Evolutionary conservation across 2,329 filamentous ascomycete species (phyloP).

Genomic region (Paraphaeosphaeria minitans): DNA sequence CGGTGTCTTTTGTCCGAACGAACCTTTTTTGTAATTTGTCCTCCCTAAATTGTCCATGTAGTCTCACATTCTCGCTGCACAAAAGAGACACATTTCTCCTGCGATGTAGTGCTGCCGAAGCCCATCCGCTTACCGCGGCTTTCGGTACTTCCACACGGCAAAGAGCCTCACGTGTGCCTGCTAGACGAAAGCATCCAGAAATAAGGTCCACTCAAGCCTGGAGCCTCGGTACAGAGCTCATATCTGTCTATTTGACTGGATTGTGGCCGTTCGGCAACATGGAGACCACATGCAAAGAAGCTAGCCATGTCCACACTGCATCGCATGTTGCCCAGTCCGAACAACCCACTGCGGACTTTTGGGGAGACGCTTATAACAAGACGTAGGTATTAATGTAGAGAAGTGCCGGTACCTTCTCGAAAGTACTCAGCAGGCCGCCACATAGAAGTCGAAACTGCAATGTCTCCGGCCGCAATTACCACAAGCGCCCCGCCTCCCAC

Average conservation of each 20-base stretch:
- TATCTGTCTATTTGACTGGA: background rate
- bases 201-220: background rate
- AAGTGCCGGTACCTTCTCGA: background rate
- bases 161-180: background rate
- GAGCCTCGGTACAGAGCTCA: background rate
- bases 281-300: slow-evolving; percentile 9
- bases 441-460: slow-evolving; percentile 10
- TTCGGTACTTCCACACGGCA: background rate
- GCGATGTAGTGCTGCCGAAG: background rate
- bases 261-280: slow-evolving; percentile 9
- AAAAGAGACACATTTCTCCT: background rate
- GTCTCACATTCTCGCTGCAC: background rate
- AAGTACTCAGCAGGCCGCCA: background rate
- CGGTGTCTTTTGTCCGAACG: background rate
- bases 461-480: slow-evolving; percentile 39
- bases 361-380: background rate
- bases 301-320: slow-evolving; percentile 10
- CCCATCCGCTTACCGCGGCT: slow-evolving; percentile 4
- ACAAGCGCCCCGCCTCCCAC: slow-evolving; percentile 22
- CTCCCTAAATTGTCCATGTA: background rate
- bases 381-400: slow-evolving; percentile 11
- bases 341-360: background rate
- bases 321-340: background rate
- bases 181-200: background rate
- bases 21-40: background rate